A percentile compares a stretch with the other conserved stretches of the same genome.
These are phyloP conservation scores for Leptosphaerulina australis DNA, from an alignment of 2,329 filamentous ascomycete species.

Conservation along the genomic window DNA sequence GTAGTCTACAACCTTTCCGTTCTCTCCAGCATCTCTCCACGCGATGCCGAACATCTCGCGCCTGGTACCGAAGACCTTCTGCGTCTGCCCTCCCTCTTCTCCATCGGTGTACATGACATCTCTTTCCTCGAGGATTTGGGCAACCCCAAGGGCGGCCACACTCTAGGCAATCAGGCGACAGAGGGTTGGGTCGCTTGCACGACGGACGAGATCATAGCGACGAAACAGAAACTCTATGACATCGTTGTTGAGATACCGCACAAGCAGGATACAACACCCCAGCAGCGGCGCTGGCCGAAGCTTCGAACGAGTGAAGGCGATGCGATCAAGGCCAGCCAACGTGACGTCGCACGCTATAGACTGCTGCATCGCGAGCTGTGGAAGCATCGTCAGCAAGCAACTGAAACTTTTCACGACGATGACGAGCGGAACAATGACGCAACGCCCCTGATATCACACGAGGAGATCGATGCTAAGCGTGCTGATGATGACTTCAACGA, in stretches of 20 bases:
- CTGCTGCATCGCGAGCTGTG: constrained; percentile 45
- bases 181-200: constrained; percentile 91
- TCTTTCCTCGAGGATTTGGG: constrained; percentile 71
- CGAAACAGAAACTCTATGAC: constrained; percentile 88
- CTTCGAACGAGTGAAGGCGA: constrained; percentile 69
- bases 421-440: constrained; percentile 35
- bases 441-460: constrained; percentile 30
- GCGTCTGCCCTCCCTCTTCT: constrained; percentile 83
- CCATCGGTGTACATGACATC: constrained; percentile 91
- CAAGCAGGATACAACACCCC: constrained; percentile 57
- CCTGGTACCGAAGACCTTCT: constrained; percentile 64
- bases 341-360: constrained; percentile 77
- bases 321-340: constrained; percentile 82
- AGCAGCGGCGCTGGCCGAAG: constrained; percentile 73
- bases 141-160: constrained; percentile 43
- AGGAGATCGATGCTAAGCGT: constrained; percentile 33
- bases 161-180: constrained; percentile 52
- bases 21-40: constrained; percentile 82
- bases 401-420: constrained; percentile 27
- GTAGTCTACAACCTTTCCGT: constrained; percentile 93
- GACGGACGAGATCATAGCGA: constrained; percentile 88
- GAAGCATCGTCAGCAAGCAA: constrained; percentile 39
- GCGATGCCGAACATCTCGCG: constrained; percentile 72
- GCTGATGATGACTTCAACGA: constrained; percentile 48
- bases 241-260: constrained; percentile 83